phyloP scores from a whole-genome alignment of 1,284 basidiomycete species.

The Pseudozyma sp. region DNA sequence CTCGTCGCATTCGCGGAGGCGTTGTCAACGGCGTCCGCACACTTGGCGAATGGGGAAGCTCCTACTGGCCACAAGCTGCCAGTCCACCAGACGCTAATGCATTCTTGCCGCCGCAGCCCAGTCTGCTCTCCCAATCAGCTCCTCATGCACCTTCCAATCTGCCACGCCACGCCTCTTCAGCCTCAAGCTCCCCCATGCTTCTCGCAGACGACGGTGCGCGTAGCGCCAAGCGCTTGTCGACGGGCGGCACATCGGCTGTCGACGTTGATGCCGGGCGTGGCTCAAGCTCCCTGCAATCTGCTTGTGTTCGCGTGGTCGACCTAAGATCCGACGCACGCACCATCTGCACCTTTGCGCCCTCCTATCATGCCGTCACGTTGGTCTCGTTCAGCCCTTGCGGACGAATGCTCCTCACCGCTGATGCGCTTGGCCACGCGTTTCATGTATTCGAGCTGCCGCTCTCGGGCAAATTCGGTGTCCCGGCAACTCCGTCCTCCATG shows the following conservation, averaged over 20 bases:
- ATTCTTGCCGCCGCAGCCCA: slow-evolving; percentile 21
- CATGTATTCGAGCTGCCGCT: slow-evolving; percentile 41
- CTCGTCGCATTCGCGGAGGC: slow-evolving; percentile 44
- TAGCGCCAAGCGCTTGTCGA: slow-evolving; percentile 18
- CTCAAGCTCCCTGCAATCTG: slow-evolving; percentile 1
- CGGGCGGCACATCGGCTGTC: slow-evolving; percentile 1
- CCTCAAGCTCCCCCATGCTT: slow-evolving; percentile 41
- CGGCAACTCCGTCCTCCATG: background rate
- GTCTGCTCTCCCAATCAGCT: slow-evolving; percentile 41
- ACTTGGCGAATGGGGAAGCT: slow-evolving; percentile 47
- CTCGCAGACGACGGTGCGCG: slow-evolving; percentile 15
- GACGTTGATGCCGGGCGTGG: background rate
- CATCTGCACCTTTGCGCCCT: slow-evolving; percentile 36
- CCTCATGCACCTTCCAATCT: slow-evolving; percentile 22
- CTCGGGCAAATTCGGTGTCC: slow-evolving; percentile 22
- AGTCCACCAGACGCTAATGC: slow-evolving; percentile 12
- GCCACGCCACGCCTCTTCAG: slow-evolving; percentile 26
- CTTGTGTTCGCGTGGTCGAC: slow-evolving; percentile 34
- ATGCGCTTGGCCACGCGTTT: slow-evolving; percentile 41
- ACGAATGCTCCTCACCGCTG: slow-evolving; percentile 36
- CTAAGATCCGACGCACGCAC: slow-evolving; percentile 19
- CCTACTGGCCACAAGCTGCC: slow-evolving; percentile 39
- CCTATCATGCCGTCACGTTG: slow-evolving; percentile 17
- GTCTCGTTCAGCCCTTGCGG: slow-evolving; percentile 39
- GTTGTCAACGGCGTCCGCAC: slow-evolving; percentile 48